Percentiles rank a stretch among this genome's conserved stretches.
Evolutionary conservation across 148 eudicot genomes (phyloP).

Genomic region (Nepenthes mirabilis): DNA sequence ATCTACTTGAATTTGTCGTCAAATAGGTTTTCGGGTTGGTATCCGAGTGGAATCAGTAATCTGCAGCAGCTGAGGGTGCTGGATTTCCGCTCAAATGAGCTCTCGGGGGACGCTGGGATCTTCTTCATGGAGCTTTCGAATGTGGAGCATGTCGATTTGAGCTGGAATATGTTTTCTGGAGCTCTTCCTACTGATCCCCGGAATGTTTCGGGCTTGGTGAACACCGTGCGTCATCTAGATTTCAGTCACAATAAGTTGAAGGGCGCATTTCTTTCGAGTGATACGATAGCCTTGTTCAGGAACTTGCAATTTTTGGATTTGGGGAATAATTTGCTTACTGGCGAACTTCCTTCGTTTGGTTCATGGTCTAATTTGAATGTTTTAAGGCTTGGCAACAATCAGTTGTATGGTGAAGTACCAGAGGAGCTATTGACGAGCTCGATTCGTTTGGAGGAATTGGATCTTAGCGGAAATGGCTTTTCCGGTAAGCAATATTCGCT

Average conservation of each 20-base stretch:
- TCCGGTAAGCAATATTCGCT: slow-evolving; percentile 40
- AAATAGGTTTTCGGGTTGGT: slow-evolving; percentile 45
- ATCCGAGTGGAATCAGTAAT: slow-evolving; percentile 47
- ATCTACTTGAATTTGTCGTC: slow-evolving; percentile 57
- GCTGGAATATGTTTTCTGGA: slow-evolving; percentile 56
- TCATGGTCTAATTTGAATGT: slow-evolving; percentile 47
- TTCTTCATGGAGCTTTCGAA: slow-evolving; percentile 46
- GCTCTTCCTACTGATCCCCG: slow-evolving; percentile 19
- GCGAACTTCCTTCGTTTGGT: slow-evolving; percentile 56
- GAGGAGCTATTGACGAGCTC: slow-evolving; percentile 40
- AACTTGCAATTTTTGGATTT: slow-evolving; percentile 72
- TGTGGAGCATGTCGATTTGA: slow-evolving; percentile 67
- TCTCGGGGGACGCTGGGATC: slow-evolving; percentile 47
- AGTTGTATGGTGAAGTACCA: slow-evolving; percentile 53
- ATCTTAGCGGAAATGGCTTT: slow-evolving; percentile 86
- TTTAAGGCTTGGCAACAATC: slow-evolving; percentile 46
- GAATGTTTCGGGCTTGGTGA: slow-evolving; percentile 51
- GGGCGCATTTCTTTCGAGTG: slow-evolving; percentile 46
- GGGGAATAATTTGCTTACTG: slow-evolving; percentile 50
- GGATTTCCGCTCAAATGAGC: slow-evolving; percentile 47
- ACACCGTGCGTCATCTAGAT: slow-evolving; percentile 50
- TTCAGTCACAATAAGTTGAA: slow-evolving; percentile 47
- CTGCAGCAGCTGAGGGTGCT: slow-evolving; percentile 61
- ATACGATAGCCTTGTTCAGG: slow-evolving; percentile 43
- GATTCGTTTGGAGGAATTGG: slow-evolving; percentile 59